phyloP scores from a whole-genome alignment of 805 yeast genomes.

The Candida maltosa region DNA sequence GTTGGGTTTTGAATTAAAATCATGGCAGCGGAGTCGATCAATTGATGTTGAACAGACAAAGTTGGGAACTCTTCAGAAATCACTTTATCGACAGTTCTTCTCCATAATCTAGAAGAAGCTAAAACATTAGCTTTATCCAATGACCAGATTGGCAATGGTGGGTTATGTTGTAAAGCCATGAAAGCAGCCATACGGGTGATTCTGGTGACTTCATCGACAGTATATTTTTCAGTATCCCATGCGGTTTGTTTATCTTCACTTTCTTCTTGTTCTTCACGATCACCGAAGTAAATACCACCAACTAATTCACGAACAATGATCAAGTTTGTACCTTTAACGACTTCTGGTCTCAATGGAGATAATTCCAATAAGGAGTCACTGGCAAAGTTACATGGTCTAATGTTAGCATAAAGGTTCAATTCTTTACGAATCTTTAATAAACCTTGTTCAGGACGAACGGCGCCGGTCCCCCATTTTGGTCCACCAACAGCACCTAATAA shows the following conservation, averaged over 20 bases:
- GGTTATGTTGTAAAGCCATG: slow-evolving; percentile 87
- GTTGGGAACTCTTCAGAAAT: slow-evolving; percentile 88
- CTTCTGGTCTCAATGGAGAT: slow-evolving; percentile 82
- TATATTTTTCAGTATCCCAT: slow-evolving; percentile 88
- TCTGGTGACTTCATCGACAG: slow-evolving; percentile 89
- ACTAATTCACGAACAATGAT: slow-evolving; percentile 93
- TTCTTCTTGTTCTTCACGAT: slow-evolving; percentile 88
- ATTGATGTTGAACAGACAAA: slow-evolving; percentile 83
- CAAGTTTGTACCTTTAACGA: slow-evolving; percentile 88
- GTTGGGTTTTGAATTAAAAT: slow-evolving; percentile 90
- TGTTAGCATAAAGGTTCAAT: slow-evolving; percentile 88
- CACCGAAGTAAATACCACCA: slow-evolving; percentile 98
- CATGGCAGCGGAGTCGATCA: slow-evolving; percentile 99
- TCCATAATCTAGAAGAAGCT: slow-evolving; percentile 95
- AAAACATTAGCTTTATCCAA: slow-evolving; percentile 96
- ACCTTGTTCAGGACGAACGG: slow-evolving; percentile 97
- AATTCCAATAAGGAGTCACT: slow-evolving; percentile 78
- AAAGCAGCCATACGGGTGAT: slow-evolving; percentile 98
- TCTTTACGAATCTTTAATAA: slow-evolving; percentile 91
- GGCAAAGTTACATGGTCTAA: slow-evolving; percentile 94
- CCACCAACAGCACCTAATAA: slow-evolving; percentile 98
- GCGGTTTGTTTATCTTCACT: slow-evolving; percentile 64
- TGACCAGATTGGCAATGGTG: slow-evolving; percentile 95
- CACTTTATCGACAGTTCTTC: slow-evolving; percentile 85
- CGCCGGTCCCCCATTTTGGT: slow-evolving; percentile 98